Conservation (phyloP, 1,139 yeast species). For the Yarrowia galli region DNA sequence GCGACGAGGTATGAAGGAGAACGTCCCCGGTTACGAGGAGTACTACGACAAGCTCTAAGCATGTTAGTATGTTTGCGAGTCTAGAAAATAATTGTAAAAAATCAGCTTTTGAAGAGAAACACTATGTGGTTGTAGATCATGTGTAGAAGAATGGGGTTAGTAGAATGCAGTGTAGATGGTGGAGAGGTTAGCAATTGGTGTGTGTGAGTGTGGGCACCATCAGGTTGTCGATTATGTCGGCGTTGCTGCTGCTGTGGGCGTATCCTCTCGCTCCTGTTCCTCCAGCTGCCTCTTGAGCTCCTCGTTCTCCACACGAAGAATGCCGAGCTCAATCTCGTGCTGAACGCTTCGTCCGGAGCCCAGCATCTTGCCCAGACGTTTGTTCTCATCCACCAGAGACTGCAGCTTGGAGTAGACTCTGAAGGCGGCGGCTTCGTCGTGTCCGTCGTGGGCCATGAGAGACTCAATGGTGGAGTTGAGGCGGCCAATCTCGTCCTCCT, state of each 20-base stretch:
- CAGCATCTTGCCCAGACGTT: conserved; percentile 69
- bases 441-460: conserved; percentile 27
- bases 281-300: conserved; percentile 4
- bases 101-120: conserved; percentile 15
- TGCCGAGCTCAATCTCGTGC: conserved; percentile 70
- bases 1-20: conserved; percentile 97
- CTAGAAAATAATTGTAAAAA: conserved; percentile 38
- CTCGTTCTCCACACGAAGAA: conserved; percentile 60
- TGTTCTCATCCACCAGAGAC: conserved; percentile 72
- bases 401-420: conserved; percentile 52
- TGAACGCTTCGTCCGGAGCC: conserved; percentile 77
- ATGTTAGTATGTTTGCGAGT: conserved; percentile 34
- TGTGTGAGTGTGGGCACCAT: no score
- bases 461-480: conserved; percentile 20
- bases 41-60: conserved; percentile 98
- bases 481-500: conserved; percentile 1
- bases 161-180: no score
- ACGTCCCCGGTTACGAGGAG: conserved; percentile 99
- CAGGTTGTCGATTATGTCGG: no score
- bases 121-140: no score
- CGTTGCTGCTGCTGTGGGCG: no score
- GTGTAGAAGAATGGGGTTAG: no score
- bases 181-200: no score
- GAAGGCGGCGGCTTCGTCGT: conserved; percentile 38
- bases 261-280: no score